These are phyloP conservation scores for Trypanosoma platydactyli DNA, from an alignment of 208 protist genomes.

Conservation along the genomic window DNA sequence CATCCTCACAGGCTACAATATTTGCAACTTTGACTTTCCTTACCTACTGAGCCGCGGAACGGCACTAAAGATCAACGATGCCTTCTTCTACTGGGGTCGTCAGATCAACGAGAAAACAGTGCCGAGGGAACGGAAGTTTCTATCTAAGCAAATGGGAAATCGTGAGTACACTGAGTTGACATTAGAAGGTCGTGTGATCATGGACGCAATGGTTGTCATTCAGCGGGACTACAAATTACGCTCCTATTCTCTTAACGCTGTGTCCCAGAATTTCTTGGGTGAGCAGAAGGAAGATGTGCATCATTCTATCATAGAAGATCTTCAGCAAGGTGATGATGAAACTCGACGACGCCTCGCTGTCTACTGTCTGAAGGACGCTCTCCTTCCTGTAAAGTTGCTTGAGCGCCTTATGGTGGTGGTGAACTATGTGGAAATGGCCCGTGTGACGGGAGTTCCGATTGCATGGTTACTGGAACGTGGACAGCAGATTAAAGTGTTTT, in stretches of 20 bases:
- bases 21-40: conserved; percentile 99
- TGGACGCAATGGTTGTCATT: conserved; percentile 98
- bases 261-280: conserved; percentile 98
- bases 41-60: conserved; percentile 97
- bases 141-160: conserved; percentile 97
- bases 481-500: conserved; percentile 99
- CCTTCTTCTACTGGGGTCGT: conserved; percentile 91
- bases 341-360: conserved; percentile 97
- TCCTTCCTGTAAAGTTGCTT: conserved; percentile 96
- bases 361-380: conserved; percentile 99
- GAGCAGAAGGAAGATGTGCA: conserved; percentile 99
- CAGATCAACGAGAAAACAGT: conserved; percentile 88
- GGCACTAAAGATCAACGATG: conserved; percentile 82
- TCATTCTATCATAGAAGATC: conserved; percentile 97
- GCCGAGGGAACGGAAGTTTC: conserved; percentile 95
- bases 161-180: conserved; percentile 98
- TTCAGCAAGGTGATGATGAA: conserved; percentile 96
- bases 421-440: conserved; percentile 99
- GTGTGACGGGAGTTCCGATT: conserved; percentile 99
- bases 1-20: conserved; percentile 99
- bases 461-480: conserved; percentile 96
- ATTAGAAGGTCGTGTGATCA: conserved; percentile 96
- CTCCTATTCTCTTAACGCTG: conserved; percentile 99
- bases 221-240: conserved; percentile 98
- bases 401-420: conserved; percentile 99